These are phyloP conservation scores for Lachnellula cervina DNA, from an alignment of 2,329 filamentous ascomycete species.

Conservation along the genomic window DNA sequence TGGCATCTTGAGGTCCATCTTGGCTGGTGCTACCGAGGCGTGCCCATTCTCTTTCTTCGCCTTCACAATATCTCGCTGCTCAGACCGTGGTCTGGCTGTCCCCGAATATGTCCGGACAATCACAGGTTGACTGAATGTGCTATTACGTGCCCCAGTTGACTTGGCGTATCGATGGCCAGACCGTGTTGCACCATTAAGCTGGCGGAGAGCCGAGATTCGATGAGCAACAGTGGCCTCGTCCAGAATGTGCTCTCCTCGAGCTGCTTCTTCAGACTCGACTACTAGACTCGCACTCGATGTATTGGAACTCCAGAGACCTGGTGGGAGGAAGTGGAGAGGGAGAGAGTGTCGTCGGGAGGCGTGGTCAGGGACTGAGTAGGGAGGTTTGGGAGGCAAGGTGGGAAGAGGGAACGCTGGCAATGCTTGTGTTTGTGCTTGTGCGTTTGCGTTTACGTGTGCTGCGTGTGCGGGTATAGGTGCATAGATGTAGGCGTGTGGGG, in stretches of 20 bases:
- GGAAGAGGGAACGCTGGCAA: constrained; percentile 19
- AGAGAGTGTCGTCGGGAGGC: constrained; percentile 27
- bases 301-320: constrained; percentile 29
- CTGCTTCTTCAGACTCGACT: constrained; percentile 31
- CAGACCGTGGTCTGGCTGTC: constrained; percentile 34
- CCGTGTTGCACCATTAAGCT: constrained; percentile 43
- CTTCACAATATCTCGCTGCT: constrained; percentile 24
- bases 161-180: constrained; percentile 48
- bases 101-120: constrained; percentile 60
- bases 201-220: constrained; percentile 55
- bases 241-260: constrained; percentile 35
- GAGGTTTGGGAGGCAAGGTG: constrained; percentile 15
- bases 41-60: constrained; percentile 26
- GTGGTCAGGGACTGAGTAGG: constrained; percentile 22
- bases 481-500: constrained; percentile 7
- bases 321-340: constrained; percentile 30
- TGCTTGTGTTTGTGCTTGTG: not conserved
- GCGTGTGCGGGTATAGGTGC: no score
- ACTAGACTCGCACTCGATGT: constrained; percentile 29
- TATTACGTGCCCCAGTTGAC: constrained; percentile 48
- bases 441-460: no score
- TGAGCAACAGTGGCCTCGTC: constrained; percentile 52
- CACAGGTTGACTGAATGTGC: constrained; percentile 60
- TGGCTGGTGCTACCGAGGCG: constrained; percentile 17
- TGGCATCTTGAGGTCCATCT: constrained; percentile 45